Conservation (phyloP, 2,329 filamentous ascomycete genomes). For the Cercospora janseana region DNA sequence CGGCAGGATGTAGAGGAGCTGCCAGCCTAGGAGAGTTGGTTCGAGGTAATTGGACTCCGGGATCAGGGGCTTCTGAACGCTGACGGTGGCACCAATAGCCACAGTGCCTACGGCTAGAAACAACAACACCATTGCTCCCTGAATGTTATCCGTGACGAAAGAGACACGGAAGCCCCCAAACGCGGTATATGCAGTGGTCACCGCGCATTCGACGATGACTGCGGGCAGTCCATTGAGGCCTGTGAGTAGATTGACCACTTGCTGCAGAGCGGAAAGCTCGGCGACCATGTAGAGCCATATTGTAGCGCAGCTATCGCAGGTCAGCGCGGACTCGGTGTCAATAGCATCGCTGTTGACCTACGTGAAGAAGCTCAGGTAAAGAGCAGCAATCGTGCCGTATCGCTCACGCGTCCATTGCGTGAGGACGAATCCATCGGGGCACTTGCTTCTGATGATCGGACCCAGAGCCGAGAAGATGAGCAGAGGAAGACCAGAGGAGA, state of each 20-base stretch:
- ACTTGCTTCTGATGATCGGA: conserved; percentile 74
- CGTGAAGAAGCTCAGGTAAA: conserved; percentile 75
- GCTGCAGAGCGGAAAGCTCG: conserved; percentile 76
- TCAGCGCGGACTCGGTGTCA: conserved; percentile 16
- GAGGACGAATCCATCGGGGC: conserved; percentile 78
- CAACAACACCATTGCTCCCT: conserved; percentile 72
- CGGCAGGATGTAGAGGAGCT: conserved; percentile 79
- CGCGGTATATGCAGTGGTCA: conserved; percentile 79
- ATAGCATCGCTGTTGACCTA: conserved; percentile 30
- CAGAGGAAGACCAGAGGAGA: conserved; percentile 69
- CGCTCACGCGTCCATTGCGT: conserved; percentile 81
- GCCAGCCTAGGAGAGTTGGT: conserved; percentile 72
- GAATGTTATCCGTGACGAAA: conserved; percentile 79
- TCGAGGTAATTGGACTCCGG: conserved; percentile 68
- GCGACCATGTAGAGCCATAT: conserved; percentile 86
- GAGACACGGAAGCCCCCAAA: conserved; percentile 80
- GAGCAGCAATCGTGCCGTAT: conserved; percentile 66
- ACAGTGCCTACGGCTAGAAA: conserved; percentile 75
- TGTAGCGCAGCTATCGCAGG: conserved; percentile 59
- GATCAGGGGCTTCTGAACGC: conserved; percentile 68
- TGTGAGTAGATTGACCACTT: conserved; percentile 72
- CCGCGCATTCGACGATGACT: conserved; percentile 71
- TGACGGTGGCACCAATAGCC: conserved; percentile 70
- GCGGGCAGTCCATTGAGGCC: conserved; percentile 71
- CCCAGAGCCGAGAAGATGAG: conserved; percentile 72